phyloP scores from a whole-genome alignment of 345 rosid species.

The Syzygium oleosum region DNA sequence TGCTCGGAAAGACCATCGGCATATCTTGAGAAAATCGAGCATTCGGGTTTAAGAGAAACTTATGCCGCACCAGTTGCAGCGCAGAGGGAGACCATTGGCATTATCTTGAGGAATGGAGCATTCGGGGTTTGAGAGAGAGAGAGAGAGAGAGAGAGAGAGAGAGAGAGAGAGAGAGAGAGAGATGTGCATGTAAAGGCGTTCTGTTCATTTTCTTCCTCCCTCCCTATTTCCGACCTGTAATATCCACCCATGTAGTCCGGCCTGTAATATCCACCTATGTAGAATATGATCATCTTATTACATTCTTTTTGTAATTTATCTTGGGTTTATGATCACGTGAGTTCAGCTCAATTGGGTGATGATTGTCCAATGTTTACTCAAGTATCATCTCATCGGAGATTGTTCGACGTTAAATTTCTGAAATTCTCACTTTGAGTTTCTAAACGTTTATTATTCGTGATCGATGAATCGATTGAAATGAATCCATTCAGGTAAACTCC shows the following conservation, averaged over 20 bases:
- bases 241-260: background rate
- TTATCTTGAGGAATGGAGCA: conserved; percentile 29
- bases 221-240: background rate
- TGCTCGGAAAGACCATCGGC: conserved; percentile 82
- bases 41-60: background rate
- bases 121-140: background rate
- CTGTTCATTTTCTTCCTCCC: background rate
- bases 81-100: conserved; percentile 10
- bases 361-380: background rate
- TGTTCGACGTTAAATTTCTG: background rate
- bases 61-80: background rate
- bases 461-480: background rate
- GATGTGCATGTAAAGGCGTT: background rate
- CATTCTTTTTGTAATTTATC: background rate
- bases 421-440: background rate
- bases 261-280: background rate
- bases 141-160: too few species aligned
- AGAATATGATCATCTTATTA: background rate
- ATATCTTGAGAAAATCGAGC: conserved; percentile 26
- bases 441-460: background rate
- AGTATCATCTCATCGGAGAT: background rate
- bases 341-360: background rate
- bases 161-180: background rate
- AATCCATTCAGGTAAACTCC: background rate
- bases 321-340: background rate